phyloP scores from a whole-genome alignment of 106 monocot genomes.

The Acorus calamus region DNA sequence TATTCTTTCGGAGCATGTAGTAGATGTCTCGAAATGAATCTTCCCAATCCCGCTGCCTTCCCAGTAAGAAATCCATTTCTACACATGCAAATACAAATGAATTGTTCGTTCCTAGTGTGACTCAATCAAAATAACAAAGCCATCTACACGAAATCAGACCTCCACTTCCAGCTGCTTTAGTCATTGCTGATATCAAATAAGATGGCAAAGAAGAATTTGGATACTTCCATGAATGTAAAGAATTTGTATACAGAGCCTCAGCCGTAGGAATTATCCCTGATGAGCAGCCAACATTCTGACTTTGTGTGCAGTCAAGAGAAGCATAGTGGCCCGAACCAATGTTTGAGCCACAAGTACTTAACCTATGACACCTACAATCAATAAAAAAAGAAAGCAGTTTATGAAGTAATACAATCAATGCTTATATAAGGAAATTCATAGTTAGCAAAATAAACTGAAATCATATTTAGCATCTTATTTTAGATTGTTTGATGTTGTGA shows the following conservation, averaged over 20 bases:
- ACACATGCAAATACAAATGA: conserved; percentile 7
- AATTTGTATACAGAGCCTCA: conserved; percentile 39
- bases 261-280: conserved; percentile 1
- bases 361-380: conserved; percentile 61
- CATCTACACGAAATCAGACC: conserved; percentile 30
- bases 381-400: neutral
- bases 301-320: conserved; percentile 12
- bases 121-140: neutral
- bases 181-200: conserved; percentile 55
- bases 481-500: too few species aligned
- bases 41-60: conserved; percentile 77
- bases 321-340: conserved; percentile 5
- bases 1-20: conserved; percentile 58
- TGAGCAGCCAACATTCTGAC: conserved; percentile 17
- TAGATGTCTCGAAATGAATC: conserved; percentile 80
- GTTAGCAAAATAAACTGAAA: neutral
- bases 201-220: conserved; percentile 72
- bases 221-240: conserved; percentile 68
- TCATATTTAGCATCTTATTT: too few species aligned
- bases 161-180: conserved; percentile 40
- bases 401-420: neutral
- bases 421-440: neutral
- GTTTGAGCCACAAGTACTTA: conserved; percentile 30
- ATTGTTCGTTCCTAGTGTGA: neutral
- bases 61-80: conserved; percentile 55